These are phyloP conservation scores for Isoetes taiwanensis DNA, from an alignment of 75 land plant species.

Conservation along the genomic window DNA sequence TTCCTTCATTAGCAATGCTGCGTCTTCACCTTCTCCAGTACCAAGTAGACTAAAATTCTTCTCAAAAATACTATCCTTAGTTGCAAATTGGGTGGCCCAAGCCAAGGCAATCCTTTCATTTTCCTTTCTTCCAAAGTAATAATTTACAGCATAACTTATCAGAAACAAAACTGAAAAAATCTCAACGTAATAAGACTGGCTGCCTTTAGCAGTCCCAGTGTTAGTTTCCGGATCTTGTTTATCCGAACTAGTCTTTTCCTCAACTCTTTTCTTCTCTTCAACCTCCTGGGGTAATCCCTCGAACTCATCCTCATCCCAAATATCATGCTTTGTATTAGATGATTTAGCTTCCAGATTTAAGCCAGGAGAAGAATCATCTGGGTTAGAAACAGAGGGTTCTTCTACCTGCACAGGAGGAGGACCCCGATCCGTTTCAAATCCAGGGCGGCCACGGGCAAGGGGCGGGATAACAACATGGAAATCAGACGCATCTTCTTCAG, in stretches of 20 bases:
- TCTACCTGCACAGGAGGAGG: slow-evolving; percentile 7
- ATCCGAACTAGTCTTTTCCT: neutral
- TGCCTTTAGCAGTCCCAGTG: neutral
- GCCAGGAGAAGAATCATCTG: neutral
- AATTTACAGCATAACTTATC: slow-evolving; percentile 43
- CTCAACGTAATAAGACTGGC: slow-evolving; percentile 40
- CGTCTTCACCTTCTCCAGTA: slow-evolving; percentile 63
- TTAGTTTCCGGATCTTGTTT: neutral
- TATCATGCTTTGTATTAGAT: slow-evolving; percentile 16
- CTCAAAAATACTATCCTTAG: slow-evolving; percentile 55
- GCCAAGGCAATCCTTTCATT: slow-evolving; percentile 73
- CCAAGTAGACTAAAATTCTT: slow-evolving; percentile 85
- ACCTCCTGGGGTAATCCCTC: slow-evolving; percentile 53
- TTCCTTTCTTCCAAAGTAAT: slow-evolving; percentile 55
- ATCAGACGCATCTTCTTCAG: slow-evolving; percentile 7
- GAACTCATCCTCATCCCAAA: slow-evolving; percentile 95
- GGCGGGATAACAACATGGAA: neutral
- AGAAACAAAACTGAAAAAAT: slow-evolving; percentile 43
- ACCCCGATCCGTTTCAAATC: slow-evolving; percentile 22
- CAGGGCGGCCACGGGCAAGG: neutral
- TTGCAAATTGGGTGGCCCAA: slow-evolving; percentile 65
- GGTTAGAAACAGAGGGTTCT: neutral
- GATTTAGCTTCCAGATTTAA: neutral
- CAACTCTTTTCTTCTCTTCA: neutral
- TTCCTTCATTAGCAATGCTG: slow-evolving; percentile 72